Percentiles rank a stretch among this genome's conserved stretches.
Conservation (phyloP, 805 yeast genomes). For the Huiozyma sinensis region DNA sequence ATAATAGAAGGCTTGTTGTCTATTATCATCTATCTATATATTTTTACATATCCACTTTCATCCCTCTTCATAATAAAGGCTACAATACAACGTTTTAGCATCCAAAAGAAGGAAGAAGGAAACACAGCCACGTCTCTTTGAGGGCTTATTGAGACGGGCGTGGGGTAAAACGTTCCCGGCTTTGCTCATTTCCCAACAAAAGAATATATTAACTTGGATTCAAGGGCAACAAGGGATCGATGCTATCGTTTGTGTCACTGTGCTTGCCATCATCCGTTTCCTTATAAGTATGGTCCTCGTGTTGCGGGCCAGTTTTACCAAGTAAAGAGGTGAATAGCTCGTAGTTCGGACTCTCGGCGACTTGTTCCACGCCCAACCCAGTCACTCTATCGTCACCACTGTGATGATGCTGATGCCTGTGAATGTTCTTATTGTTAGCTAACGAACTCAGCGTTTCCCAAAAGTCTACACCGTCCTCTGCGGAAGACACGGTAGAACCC, state of each 20-base stretch:
- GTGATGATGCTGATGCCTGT: not conserved
- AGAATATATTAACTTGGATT: slow-evolving; percentile 2
- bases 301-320: not conserved
- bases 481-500: slow-evolving; percentile 5
- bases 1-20: no score
- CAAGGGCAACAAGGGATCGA: slow-evolving; percentile 4
- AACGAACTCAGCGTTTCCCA: slow-evolving; percentile 60
- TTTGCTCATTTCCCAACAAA: no score
- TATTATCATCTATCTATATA: slow-evolving; percentile 1
- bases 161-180: no score
- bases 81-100: no score
- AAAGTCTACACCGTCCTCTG: slow-evolving; percentile 56
- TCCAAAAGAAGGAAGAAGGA: no score
- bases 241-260: not conserved
- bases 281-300: not conserved
- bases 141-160: no score
- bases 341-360: not conserved
- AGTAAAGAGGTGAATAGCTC: not conserved
- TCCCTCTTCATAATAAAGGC: no score
- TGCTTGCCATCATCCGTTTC: not conserved
- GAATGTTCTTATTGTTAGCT: slow-evolving; percentile 26
- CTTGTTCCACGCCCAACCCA: not conserved
- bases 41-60: not conserved
- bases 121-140: no score
- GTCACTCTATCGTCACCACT: not conserved